Evolutionary conservation across 2,329 filamentous ascomycete genomes (phyloP), one percentile per base, ranked within the genome.

Genomic region (Dactylonectria macrodidyma): DNA sequence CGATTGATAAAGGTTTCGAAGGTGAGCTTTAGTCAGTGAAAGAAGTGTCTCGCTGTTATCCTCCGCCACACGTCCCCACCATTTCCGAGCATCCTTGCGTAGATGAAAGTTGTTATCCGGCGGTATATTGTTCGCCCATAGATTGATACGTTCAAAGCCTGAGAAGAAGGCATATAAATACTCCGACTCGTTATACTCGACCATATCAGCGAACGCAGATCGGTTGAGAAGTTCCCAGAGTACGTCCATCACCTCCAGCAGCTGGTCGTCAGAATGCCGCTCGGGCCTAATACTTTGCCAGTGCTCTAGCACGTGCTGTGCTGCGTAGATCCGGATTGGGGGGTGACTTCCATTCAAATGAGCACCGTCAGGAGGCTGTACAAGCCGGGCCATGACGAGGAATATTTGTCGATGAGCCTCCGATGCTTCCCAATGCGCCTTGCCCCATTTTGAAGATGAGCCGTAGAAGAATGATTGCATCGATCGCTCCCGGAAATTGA

Each of bases 401-500:
- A 78, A 71, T 5, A 79, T 77, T 3, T 67, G 69, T 0, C 77
- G 69, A 19, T 72, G 59, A 0, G 74, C 75, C 36, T 78, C 76
- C 1, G 78, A 78, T 5, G 67, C 52, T 3, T 63, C 48, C 41
- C 66, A 67, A 2, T 55, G 64, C n/a, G 64, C 66, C 2, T 44
- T 55, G 1, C 58, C 67, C 6, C 58, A 61, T 3, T 57, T 57
- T 2, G 54, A 47, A 1, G 67, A 52, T 2, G 61, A 41, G 16
- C 73, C 68, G 1, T 54, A 68, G 24, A 79, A 79, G 16, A 76
- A 79, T 0, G 71, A 48, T 5, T 73, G 67, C 77, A 79, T 78
- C 1, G 76, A 78, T 0, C 78, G 73, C 26, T 78, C 78, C 5
- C 75, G 64, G 10, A 79, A 78, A 5, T 76, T 76, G 12, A 79